Evolutionary conservation across 1,284 basidiomycete species (phyloP).

Genomic region (Microbotryum silenes-acaulis): DNA sequence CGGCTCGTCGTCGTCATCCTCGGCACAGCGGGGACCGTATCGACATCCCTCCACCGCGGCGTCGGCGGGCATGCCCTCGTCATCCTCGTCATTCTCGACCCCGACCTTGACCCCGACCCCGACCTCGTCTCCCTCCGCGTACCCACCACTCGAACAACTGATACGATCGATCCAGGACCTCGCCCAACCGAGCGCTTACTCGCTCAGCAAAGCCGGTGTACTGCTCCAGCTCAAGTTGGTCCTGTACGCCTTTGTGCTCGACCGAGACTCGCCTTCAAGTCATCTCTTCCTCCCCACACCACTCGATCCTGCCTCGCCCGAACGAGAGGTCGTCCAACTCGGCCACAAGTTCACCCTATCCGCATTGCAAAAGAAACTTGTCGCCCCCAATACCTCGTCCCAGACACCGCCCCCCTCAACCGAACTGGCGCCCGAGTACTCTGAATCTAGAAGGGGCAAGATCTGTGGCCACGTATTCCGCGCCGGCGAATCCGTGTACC

Average conservation of each 20-base stretch:
- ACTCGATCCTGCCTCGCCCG: neutral
- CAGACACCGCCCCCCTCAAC: too few species aligned
- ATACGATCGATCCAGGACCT: constrained; percentile 1
- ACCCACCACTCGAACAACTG: too few species aligned
- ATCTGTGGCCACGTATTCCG: constrained; percentile 37
- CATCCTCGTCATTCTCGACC: too few species aligned
- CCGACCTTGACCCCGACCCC: too few species aligned
- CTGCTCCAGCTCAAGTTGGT: neutral
- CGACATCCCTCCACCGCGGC: too few species aligned
- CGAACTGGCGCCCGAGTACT: constrained; percentile 10
- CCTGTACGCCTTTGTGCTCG: constrained; percentile 11
- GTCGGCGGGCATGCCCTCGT: too few species aligned
- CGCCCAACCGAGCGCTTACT: neutral
- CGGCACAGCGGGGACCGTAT: too few species aligned
- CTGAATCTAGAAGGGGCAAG: constrained; percentile 11
- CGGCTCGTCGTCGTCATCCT: too few species aligned
- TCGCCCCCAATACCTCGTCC: neutral
- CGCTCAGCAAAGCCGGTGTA: neutral
- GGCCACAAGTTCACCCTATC: constrained; percentile 1
- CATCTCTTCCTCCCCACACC: neutral
- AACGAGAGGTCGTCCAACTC: constrained; percentile 10
- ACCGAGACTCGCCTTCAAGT: neutral
- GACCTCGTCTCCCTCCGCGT: too few species aligned
- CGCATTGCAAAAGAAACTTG: neutral
- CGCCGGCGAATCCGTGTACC: constrained; percentile 37